phyloP scores from a whole-genome alignment of 768 basidiomycete genomes.

The Sarcomyxa edulis region DNA sequence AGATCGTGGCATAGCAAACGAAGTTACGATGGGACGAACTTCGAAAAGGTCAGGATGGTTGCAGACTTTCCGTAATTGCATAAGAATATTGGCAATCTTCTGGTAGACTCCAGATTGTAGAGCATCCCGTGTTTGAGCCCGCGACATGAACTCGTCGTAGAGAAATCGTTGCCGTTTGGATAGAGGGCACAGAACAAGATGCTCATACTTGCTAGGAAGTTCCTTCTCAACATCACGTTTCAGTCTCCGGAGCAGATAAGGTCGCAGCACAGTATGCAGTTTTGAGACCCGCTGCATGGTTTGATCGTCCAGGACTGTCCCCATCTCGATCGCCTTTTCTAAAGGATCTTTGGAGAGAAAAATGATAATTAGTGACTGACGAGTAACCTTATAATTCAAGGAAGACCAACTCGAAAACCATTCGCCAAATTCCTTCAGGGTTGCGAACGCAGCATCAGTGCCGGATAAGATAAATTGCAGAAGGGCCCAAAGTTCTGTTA shows the following conservation, averaged over 20 bases:
- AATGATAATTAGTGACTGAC: slow-evolving; percentile 4
- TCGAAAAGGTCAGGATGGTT: slow-evolving; percentile 94
- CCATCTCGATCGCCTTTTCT: slow-evolving; percentile 91
- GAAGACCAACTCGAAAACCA: slow-evolving; percentile 88
- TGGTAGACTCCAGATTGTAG: slow-evolving; percentile 83
- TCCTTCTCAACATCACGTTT: slow-evolving; percentile 98
- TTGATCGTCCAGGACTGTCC: slow-evolving; percentile 71
- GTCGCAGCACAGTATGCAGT: slow-evolving; percentile 91
- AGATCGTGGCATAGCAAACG: slow-evolving; percentile 69
- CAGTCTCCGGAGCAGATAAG: slow-evolving; percentile 91
- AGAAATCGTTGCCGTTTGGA: slow-evolving; percentile 93
- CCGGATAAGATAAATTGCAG: slow-evolving; percentile 93
- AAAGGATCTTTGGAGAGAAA: slow-evolving; percentile 60
- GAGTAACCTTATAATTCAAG: not conserved
- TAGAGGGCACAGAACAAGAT: slow-evolving; percentile 80
- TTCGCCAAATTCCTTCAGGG: slow-evolving; percentile 88
- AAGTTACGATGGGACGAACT: slow-evolving; percentile 78
- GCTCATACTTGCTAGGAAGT: slow-evolving; percentile 90
- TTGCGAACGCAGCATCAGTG: slow-evolving; percentile 83
- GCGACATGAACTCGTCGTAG: slow-evolving; percentile 94
- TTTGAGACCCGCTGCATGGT: slow-evolving; percentile 80
- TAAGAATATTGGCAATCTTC: slow-evolving; percentile 90
- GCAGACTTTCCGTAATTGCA: slow-evolving; percentile 97
- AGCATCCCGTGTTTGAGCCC: slow-evolving; percentile 77
- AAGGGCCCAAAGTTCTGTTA: slow-evolving; percentile 93